A percentile compares a stretch with the other conserved stretches of the same genome.
Evolutionary conservation across 805 yeast species (phyloP).

Genomic region (Saccharomycopsis fodiens): DNA sequence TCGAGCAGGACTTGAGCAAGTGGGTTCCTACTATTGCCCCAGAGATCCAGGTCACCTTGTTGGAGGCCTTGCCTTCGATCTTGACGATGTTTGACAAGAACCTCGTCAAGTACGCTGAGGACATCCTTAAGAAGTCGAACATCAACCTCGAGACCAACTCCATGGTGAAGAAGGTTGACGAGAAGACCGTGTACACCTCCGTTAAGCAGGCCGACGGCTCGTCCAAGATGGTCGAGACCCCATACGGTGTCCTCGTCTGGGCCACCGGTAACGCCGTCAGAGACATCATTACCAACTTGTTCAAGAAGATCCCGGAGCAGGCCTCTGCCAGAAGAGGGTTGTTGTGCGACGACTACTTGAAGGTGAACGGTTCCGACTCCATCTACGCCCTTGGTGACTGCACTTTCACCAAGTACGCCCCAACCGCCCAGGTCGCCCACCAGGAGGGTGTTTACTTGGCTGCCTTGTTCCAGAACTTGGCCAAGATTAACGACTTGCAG

Average conservation of each 20-base stretch:
- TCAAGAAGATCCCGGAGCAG: conserved; percentile 64
- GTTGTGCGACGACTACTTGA: conserved; percentile 75
- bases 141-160: conserved; percentile 76
- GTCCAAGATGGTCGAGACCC: conserved; percentile 50
- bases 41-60: conserved; percentile 76
- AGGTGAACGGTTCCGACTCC: conserved; percentile 72
- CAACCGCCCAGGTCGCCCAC: conserved; percentile 96
- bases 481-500: conserved; percentile 53
- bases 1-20: conserved; percentile 80
- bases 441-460: conserved; percentile 88
- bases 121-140: conserved; percentile 58
- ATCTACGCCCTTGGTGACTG: conserved; percentile 93
- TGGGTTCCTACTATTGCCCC: conserved; percentile 83
- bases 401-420: conserved; percentile 79
- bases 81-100: conserved; percentile 65
- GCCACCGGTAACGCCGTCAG: conserved; percentile 96
- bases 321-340: conserved; percentile 86
- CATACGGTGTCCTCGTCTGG: conserved; percentile 93
- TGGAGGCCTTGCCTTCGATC: conserved; percentile 89
- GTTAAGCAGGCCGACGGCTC: conserved; percentile 54
- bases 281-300: conserved; percentile 58
- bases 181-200: conserved; percentile 60
- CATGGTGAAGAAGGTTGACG: conserved; percentile 81
- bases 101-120: conserved; percentile 71
- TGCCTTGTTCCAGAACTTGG: conserved; percentile 54